A percentile compares a stretch with the other conserved stretches of the same genome.
Conservation (phyloP, 2,329 filamentous ascomycete genomes). For the Botrytis cinerea region DNA sequence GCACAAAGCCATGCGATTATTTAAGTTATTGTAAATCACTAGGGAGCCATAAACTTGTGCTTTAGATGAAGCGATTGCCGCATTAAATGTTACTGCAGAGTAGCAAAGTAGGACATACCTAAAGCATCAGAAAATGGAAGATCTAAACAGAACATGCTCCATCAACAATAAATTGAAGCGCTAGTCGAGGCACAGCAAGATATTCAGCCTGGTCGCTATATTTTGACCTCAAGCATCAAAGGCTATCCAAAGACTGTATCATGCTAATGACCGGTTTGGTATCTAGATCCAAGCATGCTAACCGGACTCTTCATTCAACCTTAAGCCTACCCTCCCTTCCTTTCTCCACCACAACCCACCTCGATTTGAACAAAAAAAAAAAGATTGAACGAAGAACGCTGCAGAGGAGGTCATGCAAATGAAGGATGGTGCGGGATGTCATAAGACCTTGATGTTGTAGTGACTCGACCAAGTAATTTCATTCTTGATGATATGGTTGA, state of each 20-base stretch:
- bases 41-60: neutral
- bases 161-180: neutral
- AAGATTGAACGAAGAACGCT: neutral
- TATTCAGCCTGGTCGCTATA: neutral
- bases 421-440: neutral
- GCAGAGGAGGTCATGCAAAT: neutral
- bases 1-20: neutral
- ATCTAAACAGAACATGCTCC: neutral
- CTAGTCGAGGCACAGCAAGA: neutral
- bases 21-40: neutral
- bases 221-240: neutral
- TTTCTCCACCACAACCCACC: neutral
- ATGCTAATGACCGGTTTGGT: neutral
- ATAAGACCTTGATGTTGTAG: neutral
- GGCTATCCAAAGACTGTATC: neutral
- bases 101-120: neutral
- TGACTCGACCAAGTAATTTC: conserved; percentile 8
- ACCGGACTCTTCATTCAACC: neutral
- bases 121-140: neutral
- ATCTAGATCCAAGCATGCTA: neutral
- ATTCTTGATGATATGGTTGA: neutral
- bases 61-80: neutral
- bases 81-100: neutral
- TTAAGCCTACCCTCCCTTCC: neutral
- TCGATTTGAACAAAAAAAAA: neutral